phyloP scores from a whole-genome alignment of 139 green algal genomes.

The Desmodesmus armatus region DNA sequence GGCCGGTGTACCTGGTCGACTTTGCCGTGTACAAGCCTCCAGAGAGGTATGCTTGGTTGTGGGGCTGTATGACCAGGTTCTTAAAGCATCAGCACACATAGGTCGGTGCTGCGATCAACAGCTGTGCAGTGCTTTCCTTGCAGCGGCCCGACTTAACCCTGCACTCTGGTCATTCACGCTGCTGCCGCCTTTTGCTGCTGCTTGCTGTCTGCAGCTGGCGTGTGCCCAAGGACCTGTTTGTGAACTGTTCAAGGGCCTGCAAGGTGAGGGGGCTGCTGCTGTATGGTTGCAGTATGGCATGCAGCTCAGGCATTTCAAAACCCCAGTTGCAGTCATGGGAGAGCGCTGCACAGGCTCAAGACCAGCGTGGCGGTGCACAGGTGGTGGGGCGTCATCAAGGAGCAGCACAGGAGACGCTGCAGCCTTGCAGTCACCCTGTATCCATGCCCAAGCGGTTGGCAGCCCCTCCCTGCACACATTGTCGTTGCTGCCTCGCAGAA shows the following conservation, averaged over 20 bases:
- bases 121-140: no score
- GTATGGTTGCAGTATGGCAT: neutral
- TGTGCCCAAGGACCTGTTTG: neutral
- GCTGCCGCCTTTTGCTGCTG: no score
- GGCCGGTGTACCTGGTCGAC: conserved; percentile 95
- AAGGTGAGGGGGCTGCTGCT: conserved; percentile 23
- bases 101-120: no score
- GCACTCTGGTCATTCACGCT: no score
- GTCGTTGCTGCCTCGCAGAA: conserved; percentile 45
- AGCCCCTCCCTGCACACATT: neutral
- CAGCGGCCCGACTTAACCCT: no score
- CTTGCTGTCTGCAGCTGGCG: conserved; percentile 36
- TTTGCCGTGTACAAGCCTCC: conserved; percentile 83
- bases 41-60: conserved; percentile 70
- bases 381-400: no score
- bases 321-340: neutral
- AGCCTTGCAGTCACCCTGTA: conserved; percentile 37
- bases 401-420: neutral
- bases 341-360: neutral
- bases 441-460: neutral
- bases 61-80: no score
- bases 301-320: no score
- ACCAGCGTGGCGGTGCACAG: no score
- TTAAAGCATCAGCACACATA: no score
- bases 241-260: conserved; percentile 27